These are phyloP conservation scores for Neophaeococcomyces aloes DNA, from an alignment of 2,329 filamentous ascomycete species.

Conservation along the genomic window DNA sequence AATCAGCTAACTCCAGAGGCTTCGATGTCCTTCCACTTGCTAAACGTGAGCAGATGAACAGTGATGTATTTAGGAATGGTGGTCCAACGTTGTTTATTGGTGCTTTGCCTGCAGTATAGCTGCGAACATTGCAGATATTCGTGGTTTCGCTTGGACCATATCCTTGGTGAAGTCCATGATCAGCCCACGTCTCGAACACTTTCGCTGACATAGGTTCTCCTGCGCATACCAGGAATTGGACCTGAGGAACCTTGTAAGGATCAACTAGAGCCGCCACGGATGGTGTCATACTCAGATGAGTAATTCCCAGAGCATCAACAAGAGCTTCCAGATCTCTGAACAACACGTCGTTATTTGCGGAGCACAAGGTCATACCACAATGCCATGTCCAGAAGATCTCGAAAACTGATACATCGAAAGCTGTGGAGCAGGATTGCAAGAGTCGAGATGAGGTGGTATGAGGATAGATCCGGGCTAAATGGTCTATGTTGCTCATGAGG, in stretches of 20 bases:
- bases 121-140: conserved; percentile 71
- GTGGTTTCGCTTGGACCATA: conserved; percentile 82
- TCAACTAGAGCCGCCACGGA: conserved; percentile 70
- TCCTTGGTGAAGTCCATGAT: conserved; percentile 59
- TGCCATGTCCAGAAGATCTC: conserved; percentile 83
- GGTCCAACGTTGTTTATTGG: conserved; percentile 65
- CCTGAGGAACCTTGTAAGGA: conserved; percentile 56
- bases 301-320: conserved; percentile 55
- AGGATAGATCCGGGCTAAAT: conserved; percentile 58
- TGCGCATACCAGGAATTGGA: conserved; percentile 67
- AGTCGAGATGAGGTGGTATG: conserved; percentile 45
- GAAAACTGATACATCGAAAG: conserved; percentile 79
- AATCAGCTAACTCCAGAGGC: conserved; percentile 27
- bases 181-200: conserved; percentile 59
- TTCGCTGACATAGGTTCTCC: conserved; percentile 68
- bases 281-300: conserved; percentile 75
- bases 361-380: conserved; percentile 66
- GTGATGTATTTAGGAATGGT: conserved; percentile 64
- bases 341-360: conserved; percentile 61
- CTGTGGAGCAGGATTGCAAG: conserved; percentile 72
- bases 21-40: not conserved
- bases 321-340: conserved; percentile 61
- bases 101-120: conserved; percentile 47
- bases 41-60: conserved; percentile 43
- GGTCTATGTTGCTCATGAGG: conserved; percentile 62